Percentiles rank a stretch among this genome's conserved stretches.
These are phyloP conservation scores for Rhytidiadelphus loreus DNA, from an alignment of 225 moss, liverwort and hornwort genomes.

Conservation along the genomic window DNA sequence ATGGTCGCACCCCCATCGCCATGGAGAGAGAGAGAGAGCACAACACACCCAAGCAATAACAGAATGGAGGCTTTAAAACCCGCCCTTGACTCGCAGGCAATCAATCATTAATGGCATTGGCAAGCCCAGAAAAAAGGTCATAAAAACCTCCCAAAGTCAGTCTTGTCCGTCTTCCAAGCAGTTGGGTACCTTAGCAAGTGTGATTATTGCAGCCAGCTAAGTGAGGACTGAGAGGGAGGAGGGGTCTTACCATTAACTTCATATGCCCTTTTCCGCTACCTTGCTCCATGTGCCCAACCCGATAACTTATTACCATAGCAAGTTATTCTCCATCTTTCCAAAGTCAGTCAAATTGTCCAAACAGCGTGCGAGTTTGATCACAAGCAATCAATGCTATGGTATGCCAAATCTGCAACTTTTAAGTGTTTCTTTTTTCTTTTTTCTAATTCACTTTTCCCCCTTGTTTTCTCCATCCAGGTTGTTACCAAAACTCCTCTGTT, in stretches of 20 bases:
- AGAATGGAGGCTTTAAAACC: background rate
- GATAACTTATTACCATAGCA: background rate
- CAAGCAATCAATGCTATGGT: background rate
- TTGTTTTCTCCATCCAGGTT: no score
- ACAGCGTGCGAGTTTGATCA: background rate
- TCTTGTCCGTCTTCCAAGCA: background rate
- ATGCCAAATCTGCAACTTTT: background rate
- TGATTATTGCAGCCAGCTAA: background rate
- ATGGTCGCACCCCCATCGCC: background rate
- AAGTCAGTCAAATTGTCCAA: background rate
- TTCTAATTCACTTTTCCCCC: accelerated
- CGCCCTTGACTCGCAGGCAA: background rate
- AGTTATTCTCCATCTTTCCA: background rate
- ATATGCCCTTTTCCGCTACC: background rate
- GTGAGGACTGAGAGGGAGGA: no score
- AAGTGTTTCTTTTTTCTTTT: no score
- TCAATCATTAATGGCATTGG: slow-evolving; percentile 5
- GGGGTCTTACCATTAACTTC: background rate
- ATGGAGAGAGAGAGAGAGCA: background rate
- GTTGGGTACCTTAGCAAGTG: no score
- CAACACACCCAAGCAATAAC: background rate
- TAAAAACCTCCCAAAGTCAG: background rate
- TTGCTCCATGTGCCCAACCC: background rate
- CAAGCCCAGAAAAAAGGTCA: background rate
- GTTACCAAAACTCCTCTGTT: background rate